Conservation (phyloP, 768 basidiomycete genomes). For the Psilocybe azurescens region DNA sequence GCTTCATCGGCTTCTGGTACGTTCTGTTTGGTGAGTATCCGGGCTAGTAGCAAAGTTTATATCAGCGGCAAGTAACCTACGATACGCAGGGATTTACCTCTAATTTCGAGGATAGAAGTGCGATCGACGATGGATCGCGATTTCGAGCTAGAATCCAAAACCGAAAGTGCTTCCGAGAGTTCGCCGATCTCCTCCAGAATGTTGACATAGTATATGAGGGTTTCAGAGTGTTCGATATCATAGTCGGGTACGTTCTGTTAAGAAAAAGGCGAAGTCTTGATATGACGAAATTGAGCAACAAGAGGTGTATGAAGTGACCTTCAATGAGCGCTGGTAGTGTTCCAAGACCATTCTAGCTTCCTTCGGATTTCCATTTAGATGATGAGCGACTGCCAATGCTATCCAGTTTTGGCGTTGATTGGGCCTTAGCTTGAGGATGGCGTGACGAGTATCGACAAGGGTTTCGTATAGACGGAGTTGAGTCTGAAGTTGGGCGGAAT, state of each 20-base stretch:
- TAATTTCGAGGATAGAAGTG: constrained; percentile 65
- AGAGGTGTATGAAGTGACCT: constrained; percentile 49
- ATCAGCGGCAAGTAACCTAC: constrained; percentile 11
- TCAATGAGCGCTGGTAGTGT: constrained; percentile 71
- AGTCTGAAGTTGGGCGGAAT: constrained; percentile 87
- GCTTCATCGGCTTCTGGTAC: constrained; percentile 77
- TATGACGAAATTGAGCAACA: not conserved
- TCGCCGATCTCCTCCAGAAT: constrained; percentile 78
- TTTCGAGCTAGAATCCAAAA: constrained; percentile 71
- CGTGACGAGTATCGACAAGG: constrained; percentile 82
- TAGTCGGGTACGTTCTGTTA: constrained; percentile 73
- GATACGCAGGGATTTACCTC: constrained; percentile 50
- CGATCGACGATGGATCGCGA: constrained; percentile 73
- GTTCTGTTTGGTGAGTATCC: constrained; percentile 71
- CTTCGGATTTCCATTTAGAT: constrained; percentile 74
- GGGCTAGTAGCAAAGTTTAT: constrained; percentile 53
- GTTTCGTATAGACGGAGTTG: constrained; percentile 83
- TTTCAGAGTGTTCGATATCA: constrained; percentile 86
- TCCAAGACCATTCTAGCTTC: constrained; percentile 79
- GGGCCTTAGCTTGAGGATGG: constrained; percentile 81
- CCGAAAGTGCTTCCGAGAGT: constrained; percentile 57
- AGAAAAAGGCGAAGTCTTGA: not conserved
- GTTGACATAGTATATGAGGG: constrained; percentile 76
- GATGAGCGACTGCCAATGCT: constrained; percentile 86
- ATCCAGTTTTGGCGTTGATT: constrained; percentile 90